Base-by-base conservation (phyloP, 2,329 filamentous ascomycete species). In the Fusarium secorum region DNA sequence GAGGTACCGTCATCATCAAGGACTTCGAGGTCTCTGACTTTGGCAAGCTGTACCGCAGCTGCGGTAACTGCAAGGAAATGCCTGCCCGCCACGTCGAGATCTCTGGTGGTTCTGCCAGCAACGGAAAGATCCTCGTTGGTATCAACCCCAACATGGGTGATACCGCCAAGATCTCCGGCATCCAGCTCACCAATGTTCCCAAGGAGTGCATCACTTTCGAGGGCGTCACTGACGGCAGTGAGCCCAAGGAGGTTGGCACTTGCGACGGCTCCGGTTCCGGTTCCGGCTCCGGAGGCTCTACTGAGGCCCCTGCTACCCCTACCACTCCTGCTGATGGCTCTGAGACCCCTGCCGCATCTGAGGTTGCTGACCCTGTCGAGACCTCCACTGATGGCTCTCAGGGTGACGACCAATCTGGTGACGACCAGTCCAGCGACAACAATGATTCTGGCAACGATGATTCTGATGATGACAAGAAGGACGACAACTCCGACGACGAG, bases 21-120 rank as follows among this genome's bases (percentile, higher is more conserved):
- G 60, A 75, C 66, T 75, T 73, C n/a, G 60, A 56, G 30, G 73
- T 74, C 13, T 70, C 70, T 15, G 64, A 75, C 41, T 73, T 71
- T 13, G 73, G 73, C 20, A 75, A 75, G 66, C 60, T 75, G 5
- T 75, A 75, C 64, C 73, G 73, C 6, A 73, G 71, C 39, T 75
- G 84, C 72, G 84, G 84, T 58, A 86, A 86, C 79, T 81, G 74
- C 65, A 61, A 75, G 24, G 30, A 49, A 20, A 75, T 76, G 60
- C 76, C 77, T 44, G 80, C 80, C 52, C 81, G 84, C 28, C 84
- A 83, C 67, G 80, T 85, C 36, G 78, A 83, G 64, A 77, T 85
- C 30, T 78, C 81, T 69, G 81, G 81, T 15, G 75, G 79, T 10
- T 77, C 79, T 18, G 83, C 81, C 18, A 75, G 71, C 28, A 71